These are phyloP conservation scores for Nicotiana rustica DNA, from an alignment of 305 asterid species.

Conservation along the genomic window DNA sequence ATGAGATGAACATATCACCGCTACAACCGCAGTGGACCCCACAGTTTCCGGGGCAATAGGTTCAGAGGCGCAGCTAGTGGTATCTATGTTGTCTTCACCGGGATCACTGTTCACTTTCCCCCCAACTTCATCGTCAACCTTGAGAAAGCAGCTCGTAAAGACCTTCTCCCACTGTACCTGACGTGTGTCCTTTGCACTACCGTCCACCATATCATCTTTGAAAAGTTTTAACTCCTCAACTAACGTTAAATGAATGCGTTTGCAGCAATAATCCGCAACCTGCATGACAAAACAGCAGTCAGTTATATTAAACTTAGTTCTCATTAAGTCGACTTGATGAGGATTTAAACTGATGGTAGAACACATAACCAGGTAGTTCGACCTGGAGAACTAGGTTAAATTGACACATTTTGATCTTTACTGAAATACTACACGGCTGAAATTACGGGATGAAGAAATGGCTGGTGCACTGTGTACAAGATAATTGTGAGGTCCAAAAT, in stretches of 20 bases:
- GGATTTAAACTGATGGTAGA: background rate
- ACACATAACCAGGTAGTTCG: background rate
- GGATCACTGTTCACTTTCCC: slow-evolving; percentile 54
- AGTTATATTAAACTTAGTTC: background rate
- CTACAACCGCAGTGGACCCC: slow-evolving; percentile 92
- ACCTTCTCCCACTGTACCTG: slow-evolving; percentile 73
- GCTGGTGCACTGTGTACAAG: background rate
- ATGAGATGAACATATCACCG: slow-evolving; percentile 81
- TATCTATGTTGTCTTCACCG: slow-evolving; percentile 38
- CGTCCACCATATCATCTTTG: slow-evolving; percentile 49
- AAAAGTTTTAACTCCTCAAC: slow-evolving; percentile 61
- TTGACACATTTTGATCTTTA: background rate
- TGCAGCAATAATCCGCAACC: slow-evolving; percentile 87
- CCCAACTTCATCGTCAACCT: slow-evolving; percentile 81
- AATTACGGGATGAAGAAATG: slow-evolving; percentile 3
- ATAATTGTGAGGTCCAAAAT: background rate
- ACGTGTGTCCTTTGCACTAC: slow-evolving; percentile 52
- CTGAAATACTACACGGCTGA: slow-evolving; percentile 5
- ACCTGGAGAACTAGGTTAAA: background rate
- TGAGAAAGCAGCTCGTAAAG: slow-evolving; percentile 70
- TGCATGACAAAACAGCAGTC: slow-evolving; percentile 36
- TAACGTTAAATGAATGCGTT: slow-evolving; percentile 73
- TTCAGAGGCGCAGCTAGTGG: slow-evolving; percentile 40
- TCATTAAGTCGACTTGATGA: background rate
- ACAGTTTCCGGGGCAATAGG: slow-evolving; percentile 82